A percentile compares a stretch with the other conserved stretches of the same genome.
phyloP scores from a whole-genome alignment of 2,329 filamentous ascomycete species.

The Coniochaeta prunicola region DNA sequence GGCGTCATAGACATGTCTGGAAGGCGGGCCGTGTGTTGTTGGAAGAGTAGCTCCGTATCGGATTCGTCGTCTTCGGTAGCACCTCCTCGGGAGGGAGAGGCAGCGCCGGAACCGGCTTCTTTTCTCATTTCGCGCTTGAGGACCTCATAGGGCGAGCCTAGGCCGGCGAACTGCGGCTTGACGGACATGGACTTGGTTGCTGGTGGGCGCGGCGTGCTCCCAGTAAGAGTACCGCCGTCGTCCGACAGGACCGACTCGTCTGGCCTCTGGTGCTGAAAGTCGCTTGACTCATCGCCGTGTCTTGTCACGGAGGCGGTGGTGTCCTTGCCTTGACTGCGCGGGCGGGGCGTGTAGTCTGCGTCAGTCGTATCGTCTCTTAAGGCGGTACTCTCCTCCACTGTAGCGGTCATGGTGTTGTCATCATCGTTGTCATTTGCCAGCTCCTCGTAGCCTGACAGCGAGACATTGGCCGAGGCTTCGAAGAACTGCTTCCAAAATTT shows the following conservation, averaged over 20 bases:
- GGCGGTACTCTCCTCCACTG: constrained; percentile 42
- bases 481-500: constrained; percentile 99
- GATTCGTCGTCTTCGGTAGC: constrained; percentile 27
- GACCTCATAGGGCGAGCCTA: constrained; percentile 70
- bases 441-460: constrained; percentile 90
- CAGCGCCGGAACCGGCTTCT: constrained; percentile 10
- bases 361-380: constrained; percentile 48
- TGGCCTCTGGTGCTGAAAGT: constrained; percentile 17
- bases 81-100: constrained; percentile 13
- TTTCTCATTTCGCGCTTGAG: constrained; percentile 60
- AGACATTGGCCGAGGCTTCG: constrained; percentile 95
- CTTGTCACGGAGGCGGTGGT: constrained; percentile 25
- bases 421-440: constrained; percentile 62
- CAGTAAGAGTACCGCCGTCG: constrained; percentile 47
- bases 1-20: constrained; percentile 60
- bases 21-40: constrained; percentile 45
- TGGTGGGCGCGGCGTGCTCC: constrained; percentile 60
- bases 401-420: constrained; percentile 37
- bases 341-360: constrained; percentile 23
- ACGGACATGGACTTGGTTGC: constrained; percentile 37
- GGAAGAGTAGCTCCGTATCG: constrained; percentile 39
- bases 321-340: constrained; percentile 30
- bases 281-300: constrained; percentile 14
- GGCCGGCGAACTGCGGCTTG: constrained; percentile 50
- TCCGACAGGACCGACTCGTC: constrained; percentile 65